These are phyloP conservation scores for Inonotus obliquus DNA, from an alignment of 1,284 basidiomycete genomes.

Conservation along the genomic window DNA sequence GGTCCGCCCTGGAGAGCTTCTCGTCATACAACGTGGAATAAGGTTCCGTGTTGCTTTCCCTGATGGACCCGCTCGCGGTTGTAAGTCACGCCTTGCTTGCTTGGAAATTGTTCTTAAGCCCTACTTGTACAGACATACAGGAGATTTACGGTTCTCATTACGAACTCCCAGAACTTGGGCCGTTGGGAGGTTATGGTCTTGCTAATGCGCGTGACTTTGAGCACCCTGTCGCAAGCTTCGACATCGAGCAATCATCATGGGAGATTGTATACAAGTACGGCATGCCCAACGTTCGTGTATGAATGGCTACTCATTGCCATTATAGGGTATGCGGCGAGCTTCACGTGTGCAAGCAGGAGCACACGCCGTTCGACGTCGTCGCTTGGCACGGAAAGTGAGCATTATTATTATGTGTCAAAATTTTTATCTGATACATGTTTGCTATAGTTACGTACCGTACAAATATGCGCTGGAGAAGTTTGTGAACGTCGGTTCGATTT, in stretches of 20 bases:
- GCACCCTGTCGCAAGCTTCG: constrained; percentile 56
- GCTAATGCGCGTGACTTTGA: constrained; percentile 65
- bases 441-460: constrained; percentile 60
- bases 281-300: constrained; percentile 1
- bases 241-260: constrained; percentile 57
- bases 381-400: constrained; percentile 43
- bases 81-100: constrained; percentile 28
- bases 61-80: constrained; percentile 50
- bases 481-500: constrained; percentile 59
- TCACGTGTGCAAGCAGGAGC: constrained; percentile 53
- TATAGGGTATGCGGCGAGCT: constrained; percentile 46
- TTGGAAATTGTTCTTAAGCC: constrained; percentile 15
- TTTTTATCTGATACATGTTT: neutral
- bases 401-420: neutral
- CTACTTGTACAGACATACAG: constrained; percentile 40
- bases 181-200: constrained; percentile 59
- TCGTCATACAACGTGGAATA: constrained; percentile 61
- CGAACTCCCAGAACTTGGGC: constrained; percentile 61
- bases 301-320: neutral
- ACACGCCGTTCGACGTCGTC: constrained; percentile 72
- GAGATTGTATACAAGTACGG: constrained; percentile 37
- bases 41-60: constrained; percentile 58
- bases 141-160: constrained; percentile 64
- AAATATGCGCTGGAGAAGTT: constrained; percentile 69
- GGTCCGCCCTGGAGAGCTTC: constrained; percentile 60